Conservation (phyloP, 1,284 basidiomycete genomes). For the Ustilago nuda region DNA sequence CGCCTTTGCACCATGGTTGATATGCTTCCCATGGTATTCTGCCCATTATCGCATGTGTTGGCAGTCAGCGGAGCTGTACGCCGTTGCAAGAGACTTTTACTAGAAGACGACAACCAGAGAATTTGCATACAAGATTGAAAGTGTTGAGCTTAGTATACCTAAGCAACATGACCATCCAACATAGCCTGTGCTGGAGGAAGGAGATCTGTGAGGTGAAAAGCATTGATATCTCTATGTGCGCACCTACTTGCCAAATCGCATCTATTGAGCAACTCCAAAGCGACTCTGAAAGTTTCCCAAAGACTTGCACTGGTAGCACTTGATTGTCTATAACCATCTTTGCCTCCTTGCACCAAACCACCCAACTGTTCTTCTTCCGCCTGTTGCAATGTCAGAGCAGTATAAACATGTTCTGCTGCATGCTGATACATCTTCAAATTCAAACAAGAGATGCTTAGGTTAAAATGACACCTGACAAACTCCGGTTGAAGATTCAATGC, state of each 20-base stretch:
- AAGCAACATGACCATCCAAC: slow-evolving; percentile 5
- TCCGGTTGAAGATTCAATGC: slow-evolving; percentile 90
- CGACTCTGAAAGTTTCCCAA: slow-evolving; percentile 67
- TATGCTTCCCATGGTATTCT: no score
- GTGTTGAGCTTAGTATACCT: background rate
- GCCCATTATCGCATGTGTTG: no score
- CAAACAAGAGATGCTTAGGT: slow-evolving; percentile 63
- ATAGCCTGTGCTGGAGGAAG: slow-evolving; percentile 18
- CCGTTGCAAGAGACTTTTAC: no score
- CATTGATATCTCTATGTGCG: slow-evolving; percentile 46
- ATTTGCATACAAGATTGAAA: no score
- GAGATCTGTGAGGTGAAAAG: slow-evolving; percentile 58
- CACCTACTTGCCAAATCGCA: slow-evolving; percentile 59
- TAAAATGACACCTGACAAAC: slow-evolving; percentile 79
- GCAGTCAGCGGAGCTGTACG: no score
- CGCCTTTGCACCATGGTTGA: no score
- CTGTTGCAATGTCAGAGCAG: slow-evolving; percentile 64
- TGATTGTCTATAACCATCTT: background rate
- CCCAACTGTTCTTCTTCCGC: slow-evolving; percentile 47
- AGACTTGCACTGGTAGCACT: slow-evolving; percentile 52
- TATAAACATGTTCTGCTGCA: slow-evolving; percentile 66
- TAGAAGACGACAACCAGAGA: no score
- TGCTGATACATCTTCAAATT: slow-evolving; percentile 68
- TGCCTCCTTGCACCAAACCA: slow-evolving; percentile 9
- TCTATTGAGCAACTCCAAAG: slow-evolving; percentile 64